Base-by-base conservation (phyloP, 192 early-diverging fungal genomes). In the Paraglomus brasilianum region DNA sequence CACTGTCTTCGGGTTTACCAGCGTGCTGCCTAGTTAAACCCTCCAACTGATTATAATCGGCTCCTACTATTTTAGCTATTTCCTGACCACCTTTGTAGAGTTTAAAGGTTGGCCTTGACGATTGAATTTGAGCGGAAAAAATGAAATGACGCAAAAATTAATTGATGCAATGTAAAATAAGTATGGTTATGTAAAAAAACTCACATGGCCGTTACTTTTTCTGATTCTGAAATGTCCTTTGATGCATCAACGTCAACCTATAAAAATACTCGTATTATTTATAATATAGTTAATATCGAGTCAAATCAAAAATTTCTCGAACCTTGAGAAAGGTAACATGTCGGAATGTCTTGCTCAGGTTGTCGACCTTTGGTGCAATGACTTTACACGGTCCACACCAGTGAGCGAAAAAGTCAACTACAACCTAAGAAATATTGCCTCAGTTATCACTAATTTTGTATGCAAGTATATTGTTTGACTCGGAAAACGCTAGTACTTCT, bases 41-140 rank as follows among this genome's bases (percentile, higher is more conserved):
- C 62, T 89, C 84, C 38, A 98, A 87, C 47, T 87, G 84, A 55
- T 74, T 66, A 21, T 83, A 81, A 76, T 93, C 88, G 7, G 92
- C 96, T 30, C 96, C 96, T 57, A 86, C 82, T 42, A 98, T 62
- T 74, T 94, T 89, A 44, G 74, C 85, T 49, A 95, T 81, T 75
- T 87, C 86, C 17, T 88, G 82, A 30, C 87, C 91, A 62, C 80
- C 83, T 66, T 88, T 84, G 83, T 82, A 96, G 69, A 95, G 82
- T 67, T 90, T 88, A 82, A 95, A 95, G 19, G 92, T 93, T 43
- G 93, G 93, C 89, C 93, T 95, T 75, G 24, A 62, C 17, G 9
- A 44, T 17, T 46, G 42, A 30, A 9, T 17, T 38, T 13, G 3
- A 8, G 7, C 21, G 50, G 41, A n/a, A 41, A 39, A 8, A 15